These are phyloP conservation scores for Penicillium sp. DNA, from an alignment of 2,329 filamentous ascomycete genomes.

Conservation along the genomic window DNA sequence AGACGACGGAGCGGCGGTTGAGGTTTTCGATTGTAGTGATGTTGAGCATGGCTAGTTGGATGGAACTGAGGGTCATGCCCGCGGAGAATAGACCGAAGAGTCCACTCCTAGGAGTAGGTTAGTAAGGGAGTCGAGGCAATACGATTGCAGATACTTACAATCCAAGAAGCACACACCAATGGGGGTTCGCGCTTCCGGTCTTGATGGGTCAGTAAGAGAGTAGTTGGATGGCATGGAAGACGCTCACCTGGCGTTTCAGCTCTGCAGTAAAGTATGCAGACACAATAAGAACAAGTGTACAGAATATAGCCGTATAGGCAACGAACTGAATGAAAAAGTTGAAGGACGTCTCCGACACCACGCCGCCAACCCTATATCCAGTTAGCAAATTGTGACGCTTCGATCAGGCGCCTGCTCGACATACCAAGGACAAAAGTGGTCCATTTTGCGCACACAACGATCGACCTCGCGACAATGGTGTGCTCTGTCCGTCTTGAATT, in stretches of 20 bases:
- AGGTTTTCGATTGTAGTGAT: slow-evolving; percentile 80
- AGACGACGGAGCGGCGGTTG: slow-evolving; percentile 55
- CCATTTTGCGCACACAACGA: slow-evolving; percentile 82
- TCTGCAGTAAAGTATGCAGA: slow-evolving; percentile 60
- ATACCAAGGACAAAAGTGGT: slow-evolving; percentile 85
- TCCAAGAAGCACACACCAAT: slow-evolving; percentile 63
- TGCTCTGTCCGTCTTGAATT: slow-evolving; percentile 81
- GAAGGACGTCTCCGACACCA: slow-evolving; percentile 78
- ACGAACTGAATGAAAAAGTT: slow-evolving; percentile 92
- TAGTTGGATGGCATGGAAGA: neutral
- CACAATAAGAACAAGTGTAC: slow-evolving; percentile 58
- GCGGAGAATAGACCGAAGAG: slow-evolving; percentile 77
- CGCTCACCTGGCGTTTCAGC: slow-evolving; percentile 45
- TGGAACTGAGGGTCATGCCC: slow-evolving; percentile 69
- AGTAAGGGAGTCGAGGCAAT: neutral
- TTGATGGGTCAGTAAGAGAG: slow-evolving; percentile 20
- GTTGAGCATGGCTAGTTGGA: slow-evolving; percentile 66
- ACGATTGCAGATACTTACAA: slow-evolving; percentile 43
- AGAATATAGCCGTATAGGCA: slow-evolving; percentile 65
- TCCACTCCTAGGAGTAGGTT: slow-evolving; percentile 42
- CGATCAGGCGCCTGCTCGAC: neutral
- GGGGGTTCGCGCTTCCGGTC: slow-evolving; percentile 47
- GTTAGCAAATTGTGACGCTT: slow-evolving; percentile 11
- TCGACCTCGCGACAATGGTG: slow-evolving; percentile 81
- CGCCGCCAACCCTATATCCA: slow-evolving; percentile 69